Evolutionary conservation across 2,329 filamentous ascomycete species (phyloP).

Genomic region (Emergomyces africanus): DNA sequence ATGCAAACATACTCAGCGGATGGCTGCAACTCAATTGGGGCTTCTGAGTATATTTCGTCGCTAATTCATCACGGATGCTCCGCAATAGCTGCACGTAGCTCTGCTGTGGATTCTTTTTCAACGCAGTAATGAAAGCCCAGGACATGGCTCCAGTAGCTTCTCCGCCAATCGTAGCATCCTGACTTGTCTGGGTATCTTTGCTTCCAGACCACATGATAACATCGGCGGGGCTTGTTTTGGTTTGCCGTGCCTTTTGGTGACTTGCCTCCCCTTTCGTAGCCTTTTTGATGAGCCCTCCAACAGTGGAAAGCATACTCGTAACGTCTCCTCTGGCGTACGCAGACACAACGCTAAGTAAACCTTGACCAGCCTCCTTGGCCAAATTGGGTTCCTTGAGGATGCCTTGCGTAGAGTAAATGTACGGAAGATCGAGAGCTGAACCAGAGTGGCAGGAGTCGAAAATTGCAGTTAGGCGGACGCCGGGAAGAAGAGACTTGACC

Average conservation of each 20-base stretch:
- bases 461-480: conserved; percentile 63
- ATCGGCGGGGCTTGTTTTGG: conserved; percentile 87
- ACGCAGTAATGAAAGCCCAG: conserved; percentile 83
- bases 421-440: conserved; percentile 53
- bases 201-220: conserved; percentile 97
- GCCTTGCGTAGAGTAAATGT: conserved; percentile 54
- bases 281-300: conserved; percentile 80
- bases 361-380: conserved; percentile 54
- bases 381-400: conserved; percentile 57
- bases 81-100: conserved; percentile 94
- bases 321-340: conserved; percentile 78
- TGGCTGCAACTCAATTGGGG: conserved; percentile 95
- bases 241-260: conserved; percentile 67
- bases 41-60: conserved; percentile 82
- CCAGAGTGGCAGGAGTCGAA: conserved; percentile 59
- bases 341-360: conserved; percentile 53
- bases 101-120: conserved; percentile 89
- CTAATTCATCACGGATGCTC: conserved; percentile 81
- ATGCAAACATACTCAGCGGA: conserved; percentile 60
- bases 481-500: conserved; percentile 63
- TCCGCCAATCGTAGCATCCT: conserved; percentile 76
- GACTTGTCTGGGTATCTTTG: conserved; percentile 90
- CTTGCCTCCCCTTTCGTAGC: conserved; percentile 67
- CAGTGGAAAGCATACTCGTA: conserved; percentile 61
- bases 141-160: conserved; percentile 97